phyloP scores from a whole-genome alignment of 2,329 filamentous ascomycete genomes.

The Pseudogymnoascus sp. region DNA sequence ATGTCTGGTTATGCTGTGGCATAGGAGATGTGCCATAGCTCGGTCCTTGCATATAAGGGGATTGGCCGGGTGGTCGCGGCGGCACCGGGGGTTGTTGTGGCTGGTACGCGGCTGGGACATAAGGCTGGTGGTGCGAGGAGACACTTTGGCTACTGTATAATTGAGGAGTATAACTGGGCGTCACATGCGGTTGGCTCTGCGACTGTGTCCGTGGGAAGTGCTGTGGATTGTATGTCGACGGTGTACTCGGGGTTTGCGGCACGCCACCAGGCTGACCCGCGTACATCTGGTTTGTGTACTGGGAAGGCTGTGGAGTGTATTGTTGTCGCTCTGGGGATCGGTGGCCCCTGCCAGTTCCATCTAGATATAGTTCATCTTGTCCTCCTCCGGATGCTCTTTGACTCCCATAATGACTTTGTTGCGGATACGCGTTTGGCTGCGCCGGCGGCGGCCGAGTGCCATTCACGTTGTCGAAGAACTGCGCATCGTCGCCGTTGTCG shows the following conservation, averaged over 20 bases:
- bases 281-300: slow-evolving; percentile 28
- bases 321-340: not conserved
- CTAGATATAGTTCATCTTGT: slow-evolving; percentile 12
- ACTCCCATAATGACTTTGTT: slow-evolving; percentile 6
- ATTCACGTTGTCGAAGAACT: slow-evolving; percentile 38
- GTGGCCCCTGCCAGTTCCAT: not conserved
- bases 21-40: slow-evolving; percentile 1
- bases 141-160: slow-evolving; percentile 47
- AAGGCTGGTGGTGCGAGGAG: slow-evolving; percentile 46
- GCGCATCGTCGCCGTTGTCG: slow-evolving; percentile 66
- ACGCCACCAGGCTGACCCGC: not conserved
- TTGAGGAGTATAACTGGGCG: slow-evolving; percentile 37
- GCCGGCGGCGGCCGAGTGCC: slow-evolving; percentile 37
- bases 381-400: not conserved
- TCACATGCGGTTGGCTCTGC: slow-evolving; percentile 22
- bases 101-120: slow-evolving; percentile 56
- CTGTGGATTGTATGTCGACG: slow-evolving; percentile 54
- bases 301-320: slow-evolving; percentile 30
- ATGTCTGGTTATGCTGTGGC: not conserved
- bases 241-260: slow-evolving; percentile 30
- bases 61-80: slow-evolving; percentile 32
- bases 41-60: slow-evolving; percentile 7
- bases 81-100: slow-evolving; percentile 40
- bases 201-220: slow-evolving; percentile 43
- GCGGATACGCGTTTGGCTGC: slow-evolving; percentile 32